Conservation (phyloP, 306 rosid species). For the Trifolium pratense region DNA sequence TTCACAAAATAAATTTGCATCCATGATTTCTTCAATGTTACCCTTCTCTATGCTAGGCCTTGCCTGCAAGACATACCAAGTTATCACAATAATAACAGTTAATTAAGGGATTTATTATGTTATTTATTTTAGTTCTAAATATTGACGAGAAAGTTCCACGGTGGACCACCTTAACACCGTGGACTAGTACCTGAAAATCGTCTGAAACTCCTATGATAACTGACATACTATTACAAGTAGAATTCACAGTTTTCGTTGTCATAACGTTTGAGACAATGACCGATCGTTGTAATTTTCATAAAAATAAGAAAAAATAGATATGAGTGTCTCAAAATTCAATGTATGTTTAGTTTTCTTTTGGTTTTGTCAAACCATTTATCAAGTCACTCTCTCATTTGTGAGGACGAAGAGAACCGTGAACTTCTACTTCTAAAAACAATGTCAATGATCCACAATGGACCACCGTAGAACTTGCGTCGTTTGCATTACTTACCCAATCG, state of each 20-base stretch:
- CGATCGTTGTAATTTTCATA: background rate
- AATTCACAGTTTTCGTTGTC: background rate
- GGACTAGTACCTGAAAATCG: background rate
- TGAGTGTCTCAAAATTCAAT: background rate
- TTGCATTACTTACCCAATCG: slow-evolving; percentile 66
- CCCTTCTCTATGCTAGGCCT: slow-evolving; percentile 75
- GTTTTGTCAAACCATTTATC: background rate
- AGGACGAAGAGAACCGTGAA: no score
- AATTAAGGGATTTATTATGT: background rate
- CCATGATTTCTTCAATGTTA: slow-evolving; percentile 68
- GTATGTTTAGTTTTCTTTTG: background rate
- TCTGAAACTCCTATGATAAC: background rate
- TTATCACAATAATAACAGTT: background rate
- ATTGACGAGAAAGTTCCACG: background rate
- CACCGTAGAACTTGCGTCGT: no score
- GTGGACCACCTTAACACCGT: background rate
- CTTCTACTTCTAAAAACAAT: no score
- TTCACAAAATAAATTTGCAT: slow-evolving; percentile 61
- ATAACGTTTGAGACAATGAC: background rate
- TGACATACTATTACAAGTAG: background rate
- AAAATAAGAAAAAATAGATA: background rate
- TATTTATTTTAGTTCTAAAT: no score
- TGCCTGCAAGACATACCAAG: slow-evolving; percentile 57
- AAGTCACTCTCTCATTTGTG: no score
- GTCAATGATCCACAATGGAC: no score